A percentile compares a stretch with the other conserved stretches of the same genome.
These are phyloP conservation scores for Rhizophagus clarus DNA, from an alignment of 192 early-diverging fungal genomes.

Conservation along the genomic window DNA sequence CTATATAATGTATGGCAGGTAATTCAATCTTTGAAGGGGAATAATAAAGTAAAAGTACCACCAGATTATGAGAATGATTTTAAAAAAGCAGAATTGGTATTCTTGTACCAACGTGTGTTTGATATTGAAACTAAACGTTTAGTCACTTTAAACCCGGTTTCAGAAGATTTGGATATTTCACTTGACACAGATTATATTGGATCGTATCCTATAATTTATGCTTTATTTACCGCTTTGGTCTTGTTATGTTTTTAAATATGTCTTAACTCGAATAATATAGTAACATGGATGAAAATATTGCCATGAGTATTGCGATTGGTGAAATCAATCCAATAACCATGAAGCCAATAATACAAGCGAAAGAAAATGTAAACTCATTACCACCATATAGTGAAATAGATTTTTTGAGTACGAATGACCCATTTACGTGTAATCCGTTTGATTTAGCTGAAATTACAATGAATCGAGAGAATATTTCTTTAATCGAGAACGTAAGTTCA, in stretches of 20 bases:
- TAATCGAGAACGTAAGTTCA: neutral
- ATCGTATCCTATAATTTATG: constrained; percentile 36
- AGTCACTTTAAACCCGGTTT: constrained; percentile 60
- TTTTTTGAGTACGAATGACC: neutral
- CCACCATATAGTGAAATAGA: neutral
- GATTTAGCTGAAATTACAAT: neutral
- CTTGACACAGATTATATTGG: constrained; percentile 62
- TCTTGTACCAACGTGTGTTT: constrained; percentile 90
- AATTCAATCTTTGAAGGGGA: constrained; percentile 28
- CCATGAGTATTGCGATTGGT: constrained; percentile 61
- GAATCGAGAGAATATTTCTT: neutral
- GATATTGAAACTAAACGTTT: constrained; percentile 58
- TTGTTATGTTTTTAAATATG: neutral
- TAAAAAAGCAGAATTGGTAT: constrained; percentile 79
- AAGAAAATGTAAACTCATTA: neutral
- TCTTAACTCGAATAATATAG: constrained; percentile 33
- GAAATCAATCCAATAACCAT: constrained; percentile 65
- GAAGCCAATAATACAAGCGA: constrained; percentile 40
- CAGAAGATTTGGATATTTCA: constrained; percentile 40
- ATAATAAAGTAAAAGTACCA: constrained; percentile 52
- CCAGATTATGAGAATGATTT: constrained; percentile 73
- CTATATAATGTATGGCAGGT: constrained; percentile 15
- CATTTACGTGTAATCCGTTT: neutral
- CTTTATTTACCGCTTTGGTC: neutral
- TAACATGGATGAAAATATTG: constrained; percentile 49